A percentile compares a stretch with the other conserved stretches of the same genome.
Evolutionary conservation across 306 rosid genomes (phyloP).

Genomic region (Begonia loranthoides): DNA sequence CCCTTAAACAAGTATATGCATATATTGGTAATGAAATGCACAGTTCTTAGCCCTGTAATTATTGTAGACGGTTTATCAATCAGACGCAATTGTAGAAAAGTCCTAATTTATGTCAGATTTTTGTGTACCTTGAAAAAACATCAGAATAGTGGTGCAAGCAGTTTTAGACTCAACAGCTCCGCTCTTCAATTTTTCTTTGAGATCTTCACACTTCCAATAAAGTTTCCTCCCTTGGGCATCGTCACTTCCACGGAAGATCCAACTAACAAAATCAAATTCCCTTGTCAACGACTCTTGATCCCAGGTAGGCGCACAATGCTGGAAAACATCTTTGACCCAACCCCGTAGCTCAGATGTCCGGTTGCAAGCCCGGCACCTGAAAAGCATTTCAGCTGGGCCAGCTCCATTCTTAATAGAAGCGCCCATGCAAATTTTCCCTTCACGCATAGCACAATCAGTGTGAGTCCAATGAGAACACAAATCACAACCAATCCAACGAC

Average conservation of each 20-base stretch:
- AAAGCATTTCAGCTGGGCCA: constrained; percentile 83
- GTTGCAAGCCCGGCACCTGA: constrained; percentile 88
- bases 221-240: constrained; percentile 81
- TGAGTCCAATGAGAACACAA: constrained; percentile 97
- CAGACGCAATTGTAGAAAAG: no score
- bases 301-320: constrained; percentile 92
- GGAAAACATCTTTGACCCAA: constrained; percentile 98
- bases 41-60: constrained; percentile 16
- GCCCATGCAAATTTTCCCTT: constrained; percentile 69
- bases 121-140: constrained; percentile 70
- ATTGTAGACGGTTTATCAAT: no score
- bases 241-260: constrained; percentile 82
- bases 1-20: no score
- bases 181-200: constrained; percentile 58
- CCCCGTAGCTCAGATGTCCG: constrained; percentile 93
- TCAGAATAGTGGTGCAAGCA: constrained; percentile 65
- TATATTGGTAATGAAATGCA: no score
- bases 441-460: constrained; percentile 96
- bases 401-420: constrained; percentile 58
- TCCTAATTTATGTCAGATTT: no score
- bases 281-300: constrained; percentile 71
- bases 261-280: constrained; percentile 89
- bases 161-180: constrained; percentile 47
- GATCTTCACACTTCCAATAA: constrained; percentile 71
- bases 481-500: constrained; percentile 99